Base-by-base conservation (phyloP, 192 early-diverging fungal species). In the Backusella tuberculispora region DNA sequence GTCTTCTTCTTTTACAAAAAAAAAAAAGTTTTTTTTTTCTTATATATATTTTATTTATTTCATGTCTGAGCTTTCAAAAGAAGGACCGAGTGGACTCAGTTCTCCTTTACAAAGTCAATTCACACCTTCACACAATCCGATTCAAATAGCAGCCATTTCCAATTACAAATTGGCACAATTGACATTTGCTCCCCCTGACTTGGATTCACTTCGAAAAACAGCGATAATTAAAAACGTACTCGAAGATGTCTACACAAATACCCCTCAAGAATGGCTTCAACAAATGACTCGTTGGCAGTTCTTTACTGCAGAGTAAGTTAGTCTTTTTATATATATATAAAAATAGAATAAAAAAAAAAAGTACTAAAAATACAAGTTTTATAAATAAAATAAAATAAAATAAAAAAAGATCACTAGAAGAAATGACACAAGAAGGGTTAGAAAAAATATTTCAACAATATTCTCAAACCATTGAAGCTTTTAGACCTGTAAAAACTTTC, bases 111-210 rank as follows among this genome's bases (percentile, higher is more conserved):
- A 60, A 12, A 47, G 42, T 69, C 77, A 74, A 26, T 56, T 78
- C 37, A 50, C 56, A 4, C 48, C 78, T 21, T 64, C 47, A 42
- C 75, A 82, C 66, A 82, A 82, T 45, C 81, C 81, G 19, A 74
- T 83, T 29, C 81, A 83, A 56, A 63, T 83, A 1, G 78, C 81
- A 1, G 81, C 81, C 44, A 76, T 83, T 56, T 79, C 81, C 24
- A 83, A 83, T 38, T 83, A 83, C 63, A 83, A 83, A 26, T 65
- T 83, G 47, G 81, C 81, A 5, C 81, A 83, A 66, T 71, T 83
- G 10, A 83, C 81, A 2, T 83, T 83, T 73, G 72, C 81, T 15
- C 71, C 81, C 15, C 81, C 81, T 15, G 81, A 83, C 70, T 41
- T 71, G n/a, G 68, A 74, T 43, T 78, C 81, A 10, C 48, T 83